These are phyloP conservation scores for Agrocybe chaxingu DNA, from an alignment of 768 basidiomycete genomes.

Conservation along the genomic window DNA sequence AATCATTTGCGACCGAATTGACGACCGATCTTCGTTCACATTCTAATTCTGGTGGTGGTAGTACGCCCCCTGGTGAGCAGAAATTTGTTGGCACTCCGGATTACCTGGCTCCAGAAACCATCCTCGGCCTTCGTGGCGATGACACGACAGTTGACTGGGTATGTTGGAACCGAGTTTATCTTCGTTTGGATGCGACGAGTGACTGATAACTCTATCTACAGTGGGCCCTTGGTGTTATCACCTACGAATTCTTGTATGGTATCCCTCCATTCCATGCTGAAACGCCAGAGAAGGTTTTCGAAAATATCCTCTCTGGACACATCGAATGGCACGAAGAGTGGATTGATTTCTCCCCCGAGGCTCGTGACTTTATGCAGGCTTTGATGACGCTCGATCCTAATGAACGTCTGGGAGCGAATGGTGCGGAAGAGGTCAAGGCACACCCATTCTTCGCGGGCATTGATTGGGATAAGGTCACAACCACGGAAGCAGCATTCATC, in stretches of 20 bases:
- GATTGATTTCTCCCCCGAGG: conserved; percentile 81
- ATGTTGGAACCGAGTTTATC: conserved; percentile 15
- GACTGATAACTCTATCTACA: conserved; percentile 29
- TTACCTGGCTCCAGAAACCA: conserved; percentile 94
- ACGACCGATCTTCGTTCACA: conserved; percentile 82
- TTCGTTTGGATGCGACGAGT: conserved; percentile 1
- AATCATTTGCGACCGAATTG: conserved; percentile 84
- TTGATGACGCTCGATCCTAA: conserved; percentile 80
- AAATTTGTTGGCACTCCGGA: conserved; percentile 98
- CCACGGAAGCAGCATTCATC: conserved; percentile 89
- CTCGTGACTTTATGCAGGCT: conserved; percentile 85
- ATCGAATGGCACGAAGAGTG: conserved; percentile 97
- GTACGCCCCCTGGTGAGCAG: conserved; percentile 79
- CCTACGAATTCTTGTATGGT: conserved; percentile 97
- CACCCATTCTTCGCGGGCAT: conserved; percentile 90
- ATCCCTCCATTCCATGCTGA: conserved; percentile 98
- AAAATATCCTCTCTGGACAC: conserved; percentile 93
- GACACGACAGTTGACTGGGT: conserved; percentile 98
- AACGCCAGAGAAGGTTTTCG: conserved; percentile 95
- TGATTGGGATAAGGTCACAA: conserved; percentile 91
- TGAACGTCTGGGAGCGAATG: conserved; percentile 78
- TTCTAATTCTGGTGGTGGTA: conserved; percentile 55
- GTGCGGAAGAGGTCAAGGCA: conserved; percentile 88
- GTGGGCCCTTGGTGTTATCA: conserved; percentile 99
- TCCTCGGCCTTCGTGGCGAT: conserved; percentile 92